phyloP scores from a whole-genome alignment of 495 filamentous ascomycete species.

The Tuber microsphaerosporum region DNA sequence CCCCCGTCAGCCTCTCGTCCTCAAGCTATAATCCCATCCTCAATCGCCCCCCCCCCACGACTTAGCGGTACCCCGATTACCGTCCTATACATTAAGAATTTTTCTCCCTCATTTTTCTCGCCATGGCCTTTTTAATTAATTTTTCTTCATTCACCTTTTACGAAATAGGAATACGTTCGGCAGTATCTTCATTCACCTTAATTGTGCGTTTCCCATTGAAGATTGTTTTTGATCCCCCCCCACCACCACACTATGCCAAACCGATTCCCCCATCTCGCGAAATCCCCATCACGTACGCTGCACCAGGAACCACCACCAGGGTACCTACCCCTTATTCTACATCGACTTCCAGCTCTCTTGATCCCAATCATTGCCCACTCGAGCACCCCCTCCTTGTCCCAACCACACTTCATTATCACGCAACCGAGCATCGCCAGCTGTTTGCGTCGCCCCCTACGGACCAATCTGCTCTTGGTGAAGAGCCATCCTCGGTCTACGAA shows the following conservation, averaged over 20 bases:
- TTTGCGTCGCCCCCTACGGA: constrained; percentile 84
- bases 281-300: constrained; percentile 70
- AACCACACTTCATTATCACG: constrained; percentile 88
- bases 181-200: too few species aligned
- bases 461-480: constrained; percentile 93
- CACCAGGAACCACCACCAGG: constrained; percentile 71
- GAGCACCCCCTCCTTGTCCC: constrained; percentile 91
- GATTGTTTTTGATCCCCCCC: constrained; percentile 14
- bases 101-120: constrained; percentile 14
- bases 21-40: constrained; percentile 33
- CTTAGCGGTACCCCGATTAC: neutral
- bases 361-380: constrained; percentile 83
- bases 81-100: neutral
- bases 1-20: constrained; percentile 27
- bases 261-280: constrained; percentile 26
- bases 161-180: constrained; percentile 20
- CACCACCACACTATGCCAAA: constrained; percentile 10
- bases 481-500: constrained; percentile 86
- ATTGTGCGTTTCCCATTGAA: constrained; percentile 7
- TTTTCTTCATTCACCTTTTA: constrained; percentile 14
- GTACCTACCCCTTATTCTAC: constrained; percentile 85
- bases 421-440: constrained; percentile 78
- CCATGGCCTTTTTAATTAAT: neutral
- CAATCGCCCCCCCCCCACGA: constrained; percentile 36
- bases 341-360: constrained; percentile 79